Evolutionary conservation across 768 basidiomycete genomes (phyloP).

Genomic region (Pleurotus giganteus): DNA sequence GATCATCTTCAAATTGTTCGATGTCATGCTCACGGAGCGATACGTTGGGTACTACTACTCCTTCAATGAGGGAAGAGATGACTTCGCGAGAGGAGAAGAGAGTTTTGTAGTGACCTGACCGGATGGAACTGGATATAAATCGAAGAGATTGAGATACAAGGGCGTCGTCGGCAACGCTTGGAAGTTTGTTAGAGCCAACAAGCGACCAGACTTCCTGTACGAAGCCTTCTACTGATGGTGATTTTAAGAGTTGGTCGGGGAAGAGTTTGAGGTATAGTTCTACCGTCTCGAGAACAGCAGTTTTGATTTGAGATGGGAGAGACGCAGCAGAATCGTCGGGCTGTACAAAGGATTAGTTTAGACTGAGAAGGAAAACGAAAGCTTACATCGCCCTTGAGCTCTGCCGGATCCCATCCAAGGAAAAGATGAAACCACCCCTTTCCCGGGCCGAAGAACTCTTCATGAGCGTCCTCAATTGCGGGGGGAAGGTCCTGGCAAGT

Average conservation of each 20-base stretch:
- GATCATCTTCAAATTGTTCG: constrained; percentile 97
- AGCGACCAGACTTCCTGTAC: constrained; percentile 91
- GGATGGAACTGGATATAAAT: constrained; percentile 91
- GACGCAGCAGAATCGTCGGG: constrained; percentile 82
- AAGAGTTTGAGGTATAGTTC: constrained; percentile 88
- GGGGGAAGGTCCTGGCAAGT: constrained; percentile 95
- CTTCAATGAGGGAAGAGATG: constrained; percentile 79
- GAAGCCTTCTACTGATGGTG: constrained; percentile 64
- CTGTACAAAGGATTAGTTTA: constrained; percentile 32
- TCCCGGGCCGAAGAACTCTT: constrained; percentile 73
- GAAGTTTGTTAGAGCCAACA: constrained; percentile 67
- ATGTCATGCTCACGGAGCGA: constrained; percentile 83
- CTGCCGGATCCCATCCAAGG: constrained; percentile 72
- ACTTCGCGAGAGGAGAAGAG: constrained; percentile 84
- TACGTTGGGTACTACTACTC: constrained; percentile 94
- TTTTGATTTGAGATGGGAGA: constrained; percentile 87
- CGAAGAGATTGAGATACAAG: constrained; percentile 89
- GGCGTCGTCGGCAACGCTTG: constrained; percentile 71
- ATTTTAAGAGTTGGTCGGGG: constrained; percentile 69
- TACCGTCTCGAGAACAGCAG: constrained; percentile 84
- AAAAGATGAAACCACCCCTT: constrained; percentile 79
- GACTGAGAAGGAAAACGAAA: constrained; percentile 4
- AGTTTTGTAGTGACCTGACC: constrained; percentile 75
- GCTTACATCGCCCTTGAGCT: constrained; percentile 69
- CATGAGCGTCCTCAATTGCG: constrained; percentile 85